Percentiles rank a stretch among this genome's conserved stretches.
Conservation (phyloP, 2,329 filamentous ascomycete species). For the Ophiosphaerella narmari region DNA sequence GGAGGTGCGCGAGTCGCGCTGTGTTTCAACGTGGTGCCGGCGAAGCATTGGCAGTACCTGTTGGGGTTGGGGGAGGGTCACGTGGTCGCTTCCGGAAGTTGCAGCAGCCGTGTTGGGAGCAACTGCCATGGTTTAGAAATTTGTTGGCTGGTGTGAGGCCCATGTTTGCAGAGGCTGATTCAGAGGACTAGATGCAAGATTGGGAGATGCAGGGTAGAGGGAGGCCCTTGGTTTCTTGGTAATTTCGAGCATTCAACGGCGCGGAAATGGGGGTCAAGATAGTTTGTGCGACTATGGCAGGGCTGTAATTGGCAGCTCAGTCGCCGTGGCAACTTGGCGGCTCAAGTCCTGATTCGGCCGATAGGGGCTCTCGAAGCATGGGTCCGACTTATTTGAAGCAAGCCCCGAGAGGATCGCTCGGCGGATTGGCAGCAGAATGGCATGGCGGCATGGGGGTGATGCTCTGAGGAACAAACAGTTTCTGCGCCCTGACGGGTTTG, state of each 20-base stretch:
- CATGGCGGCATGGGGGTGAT: constrained; percentile 17
- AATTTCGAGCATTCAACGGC: constrained; percentile 12
- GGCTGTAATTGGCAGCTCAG: constrained; percentile 12
- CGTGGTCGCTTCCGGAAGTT: constrained; percentile 1
- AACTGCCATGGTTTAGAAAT: constrained; percentile 7
- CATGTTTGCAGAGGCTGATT: neutral
- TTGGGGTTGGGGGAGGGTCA: neutral
- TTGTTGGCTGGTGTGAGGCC: constrained; percentile 3
- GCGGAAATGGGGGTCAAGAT: constrained; percentile 3
- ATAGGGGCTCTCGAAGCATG: constrained; percentile 11
- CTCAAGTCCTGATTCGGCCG: constrained; percentile 15
- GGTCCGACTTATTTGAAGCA: constrained; percentile 17
- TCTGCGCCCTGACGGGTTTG: constrained; percentile 6
- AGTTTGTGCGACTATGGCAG: constrained; percentile 14
- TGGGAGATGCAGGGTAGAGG: neutral
- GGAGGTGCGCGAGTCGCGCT: constrained; percentile 1
- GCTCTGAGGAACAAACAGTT: constrained; percentile 3
- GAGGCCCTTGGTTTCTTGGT: constrained; percentile 11
- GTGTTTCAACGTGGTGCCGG: constrained; percentile 15
- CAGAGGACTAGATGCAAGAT: neutral
- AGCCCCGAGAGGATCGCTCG: constrained; percentile 13
- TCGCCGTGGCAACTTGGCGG: constrained; percentile 21
- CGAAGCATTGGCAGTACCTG: constrained; percentile 22
- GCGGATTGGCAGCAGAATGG: constrained; percentile 15
- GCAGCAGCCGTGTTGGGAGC: constrained; percentile 14